Percentiles rank a stretch among this genome's conserved stretches.
phyloP scores from a whole-genome alignment of 441 rosid genomes.

The Croton setiger region DNA sequence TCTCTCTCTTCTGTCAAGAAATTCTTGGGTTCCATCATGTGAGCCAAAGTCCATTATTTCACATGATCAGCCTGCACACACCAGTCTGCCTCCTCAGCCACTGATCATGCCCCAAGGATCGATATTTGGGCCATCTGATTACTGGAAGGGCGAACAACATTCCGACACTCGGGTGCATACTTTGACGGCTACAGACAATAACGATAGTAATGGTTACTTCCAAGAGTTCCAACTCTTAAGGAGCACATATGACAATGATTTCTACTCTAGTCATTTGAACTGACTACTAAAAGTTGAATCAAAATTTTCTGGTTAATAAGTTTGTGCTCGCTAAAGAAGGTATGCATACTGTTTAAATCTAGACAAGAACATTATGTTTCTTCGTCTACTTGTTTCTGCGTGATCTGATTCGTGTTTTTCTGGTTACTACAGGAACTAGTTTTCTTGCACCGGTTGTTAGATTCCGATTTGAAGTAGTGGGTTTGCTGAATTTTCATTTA shows the following conservation, averaged over 20 bases:
- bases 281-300: constrained; percentile 18
- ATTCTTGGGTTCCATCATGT: constrained; percentile 47
- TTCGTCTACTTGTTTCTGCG: neutral
- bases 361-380: neutral
- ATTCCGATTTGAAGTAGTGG: too few species aligned
- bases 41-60: constrained; percentile 43
- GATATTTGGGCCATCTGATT: constrained; percentile 35
- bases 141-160: constrained; percentile 48
- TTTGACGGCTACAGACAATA: constrained; percentile 23
- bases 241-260: constrained; percentile 41
- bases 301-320: constrained; percentile 1
- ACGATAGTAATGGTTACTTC: constrained; percentile 31
- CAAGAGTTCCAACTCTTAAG: constrained; percentile 46
- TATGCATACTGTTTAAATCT: constrained; percentile 11
- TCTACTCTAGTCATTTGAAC: constrained; percentile 38
- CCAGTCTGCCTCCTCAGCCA: constrained; percentile 32
- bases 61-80: constrained; percentile 35
- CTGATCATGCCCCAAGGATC: constrained; percentile 28
- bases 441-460: too few species aligned
- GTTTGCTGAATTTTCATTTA: too few species aligned
- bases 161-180: constrained; percentile 29
- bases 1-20: constrained; percentile 99
- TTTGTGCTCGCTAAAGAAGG: constrained; percentile 18
- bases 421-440: too few species aligned
- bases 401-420: too few species aligned